Base-by-base conservation (phyloP, 78 protist species). In the Chrysochromulina tobinii region DNA sequence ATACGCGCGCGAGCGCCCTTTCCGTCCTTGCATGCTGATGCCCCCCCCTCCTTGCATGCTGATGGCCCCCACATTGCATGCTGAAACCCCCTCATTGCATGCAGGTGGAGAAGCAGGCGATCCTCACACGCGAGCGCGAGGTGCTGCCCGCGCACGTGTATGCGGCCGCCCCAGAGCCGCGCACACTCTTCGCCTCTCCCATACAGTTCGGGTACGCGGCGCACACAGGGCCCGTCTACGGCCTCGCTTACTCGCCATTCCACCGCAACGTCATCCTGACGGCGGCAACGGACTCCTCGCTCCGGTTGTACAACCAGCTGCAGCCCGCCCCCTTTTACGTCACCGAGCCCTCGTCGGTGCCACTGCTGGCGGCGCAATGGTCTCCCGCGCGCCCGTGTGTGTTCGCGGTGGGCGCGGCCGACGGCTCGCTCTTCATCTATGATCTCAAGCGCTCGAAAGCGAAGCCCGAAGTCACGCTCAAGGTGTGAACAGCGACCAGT, bases 161-260 rank as follows among this genome's bases (percentile, higher is more conserved):
- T 7, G 64, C n/a, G 15, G 87, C 87, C 17, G 0, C 9, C 14
- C 64, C 87, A 0, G 87, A 25, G 5, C 64, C 18, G 23, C 18
- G 18, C n/a, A 17, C 15, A 20, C 23, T 79, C 61, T 79, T n/a
- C 61, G 17, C 1, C 50, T 79, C 87, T 0, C 87, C 87, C 38
- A 3, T 27, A 48, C 0, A 59, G 48, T 54, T 79, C 61, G 0
- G 20, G 5, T 58, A n/a, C 64, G 64, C 7, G 64, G 64, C 84
- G 51, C 93, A 90, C 89, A 14, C 15, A 5, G 93, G 93, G 17
- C 93, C 93, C 6, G 93, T 90, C 27, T 48, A 79, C 55, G 73
- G 15, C 38, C 4, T 53, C 53, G 21, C 66, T 9, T 50, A 4
- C 48, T 90, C 93, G 51, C 93, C 93, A 14, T 90, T 90, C 66